These are phyloP conservation scores for Hymenoscyphus repandus DNA, from an alignment of 2,329 filamentous ascomycete genomes.

Conservation along the genomic window DNA sequence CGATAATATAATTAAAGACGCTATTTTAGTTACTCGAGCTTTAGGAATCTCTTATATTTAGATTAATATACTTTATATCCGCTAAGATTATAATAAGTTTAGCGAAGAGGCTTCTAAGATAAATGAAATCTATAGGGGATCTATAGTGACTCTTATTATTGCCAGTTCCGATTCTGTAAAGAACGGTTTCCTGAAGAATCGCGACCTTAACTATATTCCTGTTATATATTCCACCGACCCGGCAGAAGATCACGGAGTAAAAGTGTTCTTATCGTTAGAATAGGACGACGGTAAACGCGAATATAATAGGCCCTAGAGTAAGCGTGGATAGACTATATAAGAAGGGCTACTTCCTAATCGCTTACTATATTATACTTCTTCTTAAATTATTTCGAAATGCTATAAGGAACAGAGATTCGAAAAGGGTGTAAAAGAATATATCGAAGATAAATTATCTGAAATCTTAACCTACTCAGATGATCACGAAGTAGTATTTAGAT, in stretches of 20 bases:
- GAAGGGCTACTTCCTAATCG: conserved; percentile 15
- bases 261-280: conserved; percentile 12
- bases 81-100: conserved; percentile 9
- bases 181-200: conserved; percentile 12
- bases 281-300: conserved; percentile 13
- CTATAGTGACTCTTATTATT: conserved; percentile 15
- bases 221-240: conserved; percentile 7
- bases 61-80: conserved; percentile 16
- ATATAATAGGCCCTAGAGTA: conserved; percentile 11
- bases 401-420: conserved; percentile 14
- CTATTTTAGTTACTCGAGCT: conserved; percentile 12
- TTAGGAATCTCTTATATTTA: conserved; percentile 14
- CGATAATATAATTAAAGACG: conserved; percentile 13
- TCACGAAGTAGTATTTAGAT: neutral
- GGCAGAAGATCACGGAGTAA: conserved; percentile 3
- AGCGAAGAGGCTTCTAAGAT: conserved; percentile 15
- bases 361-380: conserved; percentile 12
- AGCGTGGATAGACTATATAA: conserved; percentile 15
- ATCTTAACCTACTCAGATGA: too few species aligned
- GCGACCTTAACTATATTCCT: conserved; percentile 12
- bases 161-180: conserved; percentile 15
- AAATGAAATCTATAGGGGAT: conserved; percentile 15
- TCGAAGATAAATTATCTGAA: conserved; percentile 4
- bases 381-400: conserved; percentile 15
- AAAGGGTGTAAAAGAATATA: conserved; percentile 12